Evolutionary conservation across 768 basidiomycete genomes (phyloP).

Genomic region (Sarcodon sp.): DNA sequence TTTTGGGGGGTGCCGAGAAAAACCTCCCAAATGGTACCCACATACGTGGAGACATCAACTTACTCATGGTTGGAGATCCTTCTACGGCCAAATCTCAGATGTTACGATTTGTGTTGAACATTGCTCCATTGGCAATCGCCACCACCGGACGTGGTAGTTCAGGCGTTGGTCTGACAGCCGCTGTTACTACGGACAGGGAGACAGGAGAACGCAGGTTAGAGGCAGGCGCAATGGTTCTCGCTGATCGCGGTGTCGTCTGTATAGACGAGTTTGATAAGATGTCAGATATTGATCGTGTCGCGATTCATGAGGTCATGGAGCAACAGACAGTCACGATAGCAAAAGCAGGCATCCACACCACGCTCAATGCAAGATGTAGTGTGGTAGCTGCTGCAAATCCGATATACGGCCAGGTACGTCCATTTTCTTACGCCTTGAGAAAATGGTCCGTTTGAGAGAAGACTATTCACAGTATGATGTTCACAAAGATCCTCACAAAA

Average conservation of each 20-base stretch:
- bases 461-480: constrained; percentile 81
- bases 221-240: constrained; percentile 98
- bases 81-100: constrained; percentile 98
- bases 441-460: constrained; percentile 6
- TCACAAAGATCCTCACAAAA: constrained; percentile 98
- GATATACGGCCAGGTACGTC: constrained; percentile 84
- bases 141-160: constrained; percentile 96
- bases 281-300: constrained; percentile 97
- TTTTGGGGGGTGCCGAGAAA: constrained; percentile 96
- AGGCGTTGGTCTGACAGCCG: constrained; percentile 98
- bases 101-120: constrained; percentile 90
- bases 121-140: constrained; percentile 93
- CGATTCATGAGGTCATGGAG: constrained; percentile 99
- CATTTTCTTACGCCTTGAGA: background rate
- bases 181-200: constrained; percentile 96
- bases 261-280: constrained; percentile 99
- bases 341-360: constrained; percentile 98
- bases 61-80: constrained; percentile 99
- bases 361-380: constrained; percentile 93
- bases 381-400: constrained; percentile 98
- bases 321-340: constrained; percentile 99
- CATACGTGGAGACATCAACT: constrained; percentile 97
- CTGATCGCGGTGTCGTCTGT: constrained; percentile 96
- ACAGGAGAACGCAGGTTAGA: constrained; percentile 95
- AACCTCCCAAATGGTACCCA: constrained; percentile 96